Evolutionary conservation across 2,329 filamentous ascomycete species (phyloP), one percentile per base, ranked within the genome.

Genomic region (Nectriaceae sp.): DNA sequence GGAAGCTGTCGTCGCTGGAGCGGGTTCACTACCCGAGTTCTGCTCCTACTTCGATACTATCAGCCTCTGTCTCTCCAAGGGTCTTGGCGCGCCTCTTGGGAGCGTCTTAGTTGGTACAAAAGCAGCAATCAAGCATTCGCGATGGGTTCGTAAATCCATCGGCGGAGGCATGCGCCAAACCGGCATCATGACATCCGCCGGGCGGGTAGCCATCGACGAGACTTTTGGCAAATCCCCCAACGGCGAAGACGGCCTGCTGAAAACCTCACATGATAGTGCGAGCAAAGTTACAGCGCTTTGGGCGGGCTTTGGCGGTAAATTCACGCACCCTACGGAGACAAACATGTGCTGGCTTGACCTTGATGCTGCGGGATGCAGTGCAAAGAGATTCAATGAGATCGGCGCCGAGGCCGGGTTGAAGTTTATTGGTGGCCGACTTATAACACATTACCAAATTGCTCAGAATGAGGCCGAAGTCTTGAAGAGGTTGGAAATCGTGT

Each of bases 281-380:
- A 80, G 78, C 64, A 75, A 71, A 56, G 71, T 87, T 36, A 89
- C 87, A 78, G 74, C 74, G n/a, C 67, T 88, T 55, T 96, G 90
- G 90, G 79, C 75, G 4, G 72, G 71, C 15, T 74, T 85, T 43
- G 90, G 90, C 4, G 90, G 90, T 1, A 82, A 80, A 68, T 70
- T 90, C 47, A 69, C 77, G 18, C 76, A 85, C 50, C 86, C 88
- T 0, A 85, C 88, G 2, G 85, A 96, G 64, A 95, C 90, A n/a
- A 96, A 96, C 70, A 95, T 96, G 89, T 83, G 90, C 26, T 96
- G 89, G 90, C 63, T 95, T 49, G 86, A 95, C 66, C 72, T 94
- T 15, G 78, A 83, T 22, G 77, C 78, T 1, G 79, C 81, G 11
- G 80, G 81, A 2, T 73, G 75, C 52, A 64, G 65, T 13, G 52